phyloP scores from a whole-genome alignment of 129 eudicot genomes.

The Dittrichia graveolens region DNA sequence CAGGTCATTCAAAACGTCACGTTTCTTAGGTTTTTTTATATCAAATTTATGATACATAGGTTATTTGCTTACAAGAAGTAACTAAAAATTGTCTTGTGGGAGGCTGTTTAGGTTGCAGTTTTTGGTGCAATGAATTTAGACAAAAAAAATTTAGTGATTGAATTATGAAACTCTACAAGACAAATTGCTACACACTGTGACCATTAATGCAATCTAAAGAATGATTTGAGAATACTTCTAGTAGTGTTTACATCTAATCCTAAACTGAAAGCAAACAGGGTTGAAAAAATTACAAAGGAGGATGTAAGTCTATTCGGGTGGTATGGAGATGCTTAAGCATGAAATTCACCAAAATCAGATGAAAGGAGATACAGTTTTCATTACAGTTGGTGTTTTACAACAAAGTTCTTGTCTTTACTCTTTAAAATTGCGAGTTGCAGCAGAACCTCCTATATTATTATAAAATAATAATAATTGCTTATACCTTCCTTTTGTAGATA shows the following conservation, averaged over 20 bases:
- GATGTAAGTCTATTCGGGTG: too few relatives aligned
- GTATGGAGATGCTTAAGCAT: not conserved
- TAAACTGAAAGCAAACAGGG: not conserved
- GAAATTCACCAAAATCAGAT: not conserved
- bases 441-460: slow-evolving; percentile 2
- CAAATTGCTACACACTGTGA: slow-evolving; percentile 1
- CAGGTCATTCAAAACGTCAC: slow-evolving; percentile 45
- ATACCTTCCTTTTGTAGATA: not conserved
- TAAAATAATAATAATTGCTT: not conserved
- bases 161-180: too few relatives aligned
- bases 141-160: too few relatives aligned
- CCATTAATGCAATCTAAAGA: not conserved
- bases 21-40: not conserved
- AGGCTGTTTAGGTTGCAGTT: too few relatives aligned
- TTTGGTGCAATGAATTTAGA: too few relatives aligned
- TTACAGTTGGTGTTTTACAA: not conserved
- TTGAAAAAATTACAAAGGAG: not conserved
- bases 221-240: not conserved
- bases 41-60: not conserved
- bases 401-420: not conserved
- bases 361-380: not conserved
- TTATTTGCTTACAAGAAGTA: not conserved
- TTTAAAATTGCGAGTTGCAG: not conserved
- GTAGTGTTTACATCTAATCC: slow-evolving; percentile 13
- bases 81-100: not conserved